Evolutionary conservation across 495 filamentous ascomycete species (phyloP), one percentile per base, ranked within the genome.

Genomic region (Podospora fimiseda): DNA sequence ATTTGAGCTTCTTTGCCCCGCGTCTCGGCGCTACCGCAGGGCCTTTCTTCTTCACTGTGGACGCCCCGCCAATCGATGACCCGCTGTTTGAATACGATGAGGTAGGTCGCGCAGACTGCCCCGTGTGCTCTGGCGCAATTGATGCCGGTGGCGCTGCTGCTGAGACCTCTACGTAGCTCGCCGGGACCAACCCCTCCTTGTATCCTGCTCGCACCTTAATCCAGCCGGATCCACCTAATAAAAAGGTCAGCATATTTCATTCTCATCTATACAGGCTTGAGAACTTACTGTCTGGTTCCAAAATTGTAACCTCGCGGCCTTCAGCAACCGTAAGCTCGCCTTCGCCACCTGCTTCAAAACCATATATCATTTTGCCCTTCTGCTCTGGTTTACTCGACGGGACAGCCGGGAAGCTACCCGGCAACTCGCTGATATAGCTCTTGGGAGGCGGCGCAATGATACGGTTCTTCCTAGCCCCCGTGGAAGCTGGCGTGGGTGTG

Each of bases 1-100:
- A 94, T 62, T 86, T 87, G n/a, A 96, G 70, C 61, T 95, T 95
- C 82, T 95, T 95, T 13, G 90, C 93, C 9, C 91, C 92, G 8
- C 92, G 80, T 58, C 87, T 85, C 9, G 93, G 93, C 19, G 91
- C 94, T 13, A 98, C 93, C 0, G 85, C 90, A 0, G 93, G 93
- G 0, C 93, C 93, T 61, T 95, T 88, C 68, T 93, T 94, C 73
- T 94, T 96, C 11, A 60, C 65, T 44, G 79, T 77, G 15, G 82
- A 81, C 23, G 53, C 37, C 9, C 37, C 48, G 9, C 79, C 75
- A 15, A 88, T 65, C 1, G 86, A 90, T 9, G 82, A 84, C 1
- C 87, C 87, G 9, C 88, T 92, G 63, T 83, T 88, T 5, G 89
- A 94, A 63, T 92, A 92, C 0, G 79, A 81, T 8, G 87, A 90